phyloP scores from a whole-genome alignment of 2,329 filamentous ascomycete genomes.

The Clonostachys byssicola region DNA sequence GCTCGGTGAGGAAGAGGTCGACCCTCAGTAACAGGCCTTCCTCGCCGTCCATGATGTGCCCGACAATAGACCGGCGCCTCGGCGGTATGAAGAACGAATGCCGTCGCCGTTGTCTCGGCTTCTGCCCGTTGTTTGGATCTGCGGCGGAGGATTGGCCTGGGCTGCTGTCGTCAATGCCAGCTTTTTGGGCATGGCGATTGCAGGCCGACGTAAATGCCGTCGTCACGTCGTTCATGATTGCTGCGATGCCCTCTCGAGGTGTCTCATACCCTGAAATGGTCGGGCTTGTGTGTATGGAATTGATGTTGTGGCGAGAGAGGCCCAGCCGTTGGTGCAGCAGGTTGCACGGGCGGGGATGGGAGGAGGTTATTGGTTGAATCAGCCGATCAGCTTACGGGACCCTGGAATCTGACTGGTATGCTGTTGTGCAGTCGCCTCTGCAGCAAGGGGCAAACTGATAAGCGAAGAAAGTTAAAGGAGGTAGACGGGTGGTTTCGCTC shows the following conservation, averaged over 20 bases:
- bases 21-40: constrained; percentile 61
- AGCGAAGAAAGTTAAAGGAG: too few species aligned
- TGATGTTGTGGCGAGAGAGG: too few species aligned
- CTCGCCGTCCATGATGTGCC: constrained; percentile 58
- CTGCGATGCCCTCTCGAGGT: too few species aligned
- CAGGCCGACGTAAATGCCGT: constrained; percentile 31
- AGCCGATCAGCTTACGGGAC: too few species aligned
- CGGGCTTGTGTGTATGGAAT: too few species aligned
- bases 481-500: too few species aligned
- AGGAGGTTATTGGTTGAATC: constrained; percentile 1
- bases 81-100: constrained; percentile 55
- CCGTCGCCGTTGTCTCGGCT: constrained; percentile 36
- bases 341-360: constrained; percentile 1
- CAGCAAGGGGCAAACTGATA: too few species aligned
- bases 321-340: too few species aligned
- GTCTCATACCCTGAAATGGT: too few species aligned
- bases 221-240: constrained; percentile 29
- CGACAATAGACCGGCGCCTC: constrained; percentile 52
- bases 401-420: too few species aligned
- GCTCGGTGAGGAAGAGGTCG: constrained; percentile 77
- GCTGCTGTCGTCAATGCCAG: constrained; percentile 16
- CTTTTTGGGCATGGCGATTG: background rate
- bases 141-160: constrained; percentile 28
- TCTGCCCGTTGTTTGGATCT: background rate
- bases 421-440: too few species aligned